Percentiles rank a stretch among this genome's conserved stretches.
These are phyloP conservation scores for Entamoeba nuttalli DNA, from an alignment of 208 protist species.

Conservation along the genomic window DNA sequence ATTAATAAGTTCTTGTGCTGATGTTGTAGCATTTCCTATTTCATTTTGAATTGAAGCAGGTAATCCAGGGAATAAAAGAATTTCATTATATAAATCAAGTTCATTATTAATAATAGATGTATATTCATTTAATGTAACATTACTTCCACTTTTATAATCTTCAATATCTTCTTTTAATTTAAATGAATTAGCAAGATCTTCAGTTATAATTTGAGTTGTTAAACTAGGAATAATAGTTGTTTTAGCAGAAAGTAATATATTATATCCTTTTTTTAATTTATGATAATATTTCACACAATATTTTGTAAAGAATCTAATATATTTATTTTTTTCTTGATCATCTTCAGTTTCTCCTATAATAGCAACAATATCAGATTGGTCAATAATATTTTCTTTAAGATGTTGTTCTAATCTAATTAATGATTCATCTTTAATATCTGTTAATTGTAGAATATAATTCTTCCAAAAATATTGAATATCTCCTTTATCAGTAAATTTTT, in stretches of 20 bases:
- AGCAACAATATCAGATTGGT: not conserved
- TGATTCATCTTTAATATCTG: not conserved
- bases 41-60: not conserved
- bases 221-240: not conserved
- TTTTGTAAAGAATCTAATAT: not conserved
- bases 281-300: not conserved
- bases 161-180: not conserved
- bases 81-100: not conserved
- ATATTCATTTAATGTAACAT: not conserved
- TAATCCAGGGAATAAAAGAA: not conserved
- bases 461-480: not conserved
- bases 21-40: not conserved
- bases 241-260: not conserved
- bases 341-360: not conserved
- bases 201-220: not conserved
- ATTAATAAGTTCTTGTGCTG: not conserved
- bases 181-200: not conserved
- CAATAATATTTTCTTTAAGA: not conserved
- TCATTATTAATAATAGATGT: not conserved
- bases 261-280: not conserved
- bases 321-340: not conserved
- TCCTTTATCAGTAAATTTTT: not conserved
- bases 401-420: not conserved
- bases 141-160: not conserved
- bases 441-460: not conserved